Base-by-base conservation (phyloP, 495 filamentous ascomycete genomes). In the Bombardia bombarda region DNA sequence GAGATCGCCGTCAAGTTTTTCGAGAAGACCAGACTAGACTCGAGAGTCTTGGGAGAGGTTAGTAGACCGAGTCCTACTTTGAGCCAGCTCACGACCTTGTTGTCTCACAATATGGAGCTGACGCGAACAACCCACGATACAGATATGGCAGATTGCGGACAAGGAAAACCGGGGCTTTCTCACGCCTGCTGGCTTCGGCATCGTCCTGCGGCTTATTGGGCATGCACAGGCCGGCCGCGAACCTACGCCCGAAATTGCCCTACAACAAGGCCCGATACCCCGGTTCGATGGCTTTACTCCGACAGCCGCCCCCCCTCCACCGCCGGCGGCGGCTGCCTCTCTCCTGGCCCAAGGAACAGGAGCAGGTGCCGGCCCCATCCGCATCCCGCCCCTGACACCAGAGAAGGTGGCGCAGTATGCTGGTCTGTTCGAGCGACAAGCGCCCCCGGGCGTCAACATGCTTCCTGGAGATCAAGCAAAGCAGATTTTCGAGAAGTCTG, bases 101-200 rank as follows among this genome's bases (percentile, higher is more conserved):
- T n/a, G n/a, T n/a, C n/a, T n/a, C n/a, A n/a, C n/a, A n/a, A n/a
- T n/a, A n/a, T n/a, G n/a, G 21, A 31, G 32, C 30, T 43, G 31
- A 42, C 37, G 55, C 47, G 18, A 14, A 14, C 21, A 1, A 4
- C 9, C 30, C 22, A 10, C 37, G 16, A 51, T 56, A 40, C 66
- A 93, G 87, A 96, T 97, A 76, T 98, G 92, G 92, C 89, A 95
- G 66, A 90, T 98, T 57, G 93, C 92, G 42, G 92, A 98, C 65
- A 87, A 78, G 51, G 90, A 96, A 66, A 98, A 97, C 66, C 78
- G 89, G 46, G 92, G 93, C 45, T 80, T 96, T 39, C 73, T 98
- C 57, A 95, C 87, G 30, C 87, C 86, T 3, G 74, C 86, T 35
- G 93, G 90, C 52, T 98, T 98, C 63, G 84, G 87, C 22, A 73